A percentile compares a stretch with the other conserved stretches of the same genome.
phyloP scores from a whole-genome alignment of 1,284 basidiomycete species.

The Fereydounia khargensis region DNA sequence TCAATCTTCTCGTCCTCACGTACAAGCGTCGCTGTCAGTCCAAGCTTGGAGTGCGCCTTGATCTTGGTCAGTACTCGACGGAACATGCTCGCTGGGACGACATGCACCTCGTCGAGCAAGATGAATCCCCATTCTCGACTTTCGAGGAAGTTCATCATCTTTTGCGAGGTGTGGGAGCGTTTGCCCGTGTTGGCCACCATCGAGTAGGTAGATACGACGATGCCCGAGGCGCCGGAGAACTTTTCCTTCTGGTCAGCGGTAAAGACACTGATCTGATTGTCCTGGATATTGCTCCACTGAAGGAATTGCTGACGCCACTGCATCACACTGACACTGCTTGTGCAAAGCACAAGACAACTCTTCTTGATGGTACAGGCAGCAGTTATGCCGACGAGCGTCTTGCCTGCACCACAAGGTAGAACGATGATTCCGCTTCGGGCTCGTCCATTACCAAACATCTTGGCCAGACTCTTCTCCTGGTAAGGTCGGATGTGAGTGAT shows the following conservation, averaged over 20 bases:
- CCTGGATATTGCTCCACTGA: constrained; percentile 57
- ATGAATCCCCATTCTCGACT: constrained; percentile 57
- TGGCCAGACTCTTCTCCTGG: constrained; percentile 56
- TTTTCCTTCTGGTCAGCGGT: constrained; percentile 56
- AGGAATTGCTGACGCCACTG: constrained; percentile 56
- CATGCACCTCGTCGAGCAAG: constrained; percentile 56
- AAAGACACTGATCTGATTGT: constrained; percentile 55
- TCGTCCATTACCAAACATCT: constrained; percentile 57
- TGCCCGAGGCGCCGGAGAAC: constrained; percentile 54
- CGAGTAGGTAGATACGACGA: constrained; percentile 57
- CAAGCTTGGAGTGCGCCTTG: constrained; percentile 56
- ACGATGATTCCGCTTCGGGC: constrained; percentile 88
- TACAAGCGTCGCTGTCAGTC: constrained; percentile 73
- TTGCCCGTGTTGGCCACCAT: constrained; percentile 58
- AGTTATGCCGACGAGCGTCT: constrained; percentile 97
- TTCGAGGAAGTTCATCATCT: constrained; percentile 58
- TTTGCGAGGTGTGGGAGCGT: constrained; percentile 56
- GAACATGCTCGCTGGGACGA: constrained; percentile 58
- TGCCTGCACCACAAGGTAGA: constrained; percentile 95
- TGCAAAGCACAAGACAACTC: constrained; percentile 91
- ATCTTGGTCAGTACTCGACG: constrained; percentile 56
- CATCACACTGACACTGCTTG: constrained; percentile 57
- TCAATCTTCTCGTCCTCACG: constrained; percentile 99
- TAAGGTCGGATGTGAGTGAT: constrained; percentile 56
- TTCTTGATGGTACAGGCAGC: constrained; percentile 99